Conservation (phyloP, 257 asterid genomes). For the Gentiana macrophylla region DNA sequence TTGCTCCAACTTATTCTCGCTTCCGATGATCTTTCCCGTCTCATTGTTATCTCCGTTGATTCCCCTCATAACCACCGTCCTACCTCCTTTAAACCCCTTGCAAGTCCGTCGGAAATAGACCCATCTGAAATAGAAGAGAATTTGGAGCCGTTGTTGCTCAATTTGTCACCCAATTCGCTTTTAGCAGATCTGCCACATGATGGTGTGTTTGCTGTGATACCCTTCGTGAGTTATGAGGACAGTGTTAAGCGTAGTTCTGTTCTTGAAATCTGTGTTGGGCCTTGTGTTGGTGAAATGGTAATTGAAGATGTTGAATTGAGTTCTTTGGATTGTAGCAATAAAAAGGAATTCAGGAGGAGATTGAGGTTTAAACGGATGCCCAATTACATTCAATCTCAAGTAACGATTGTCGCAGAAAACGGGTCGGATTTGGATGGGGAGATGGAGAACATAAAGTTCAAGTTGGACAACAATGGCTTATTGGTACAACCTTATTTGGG, state of each 20-base stretch:
- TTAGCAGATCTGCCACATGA: constrained; percentile 12
- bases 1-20: constrained; percentile 73
- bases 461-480: constrained; percentile 29
- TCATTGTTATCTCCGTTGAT: constrained; percentile 43
- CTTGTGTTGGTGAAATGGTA: constrained; percentile 60
- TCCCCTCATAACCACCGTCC: constrained; percentile 16
- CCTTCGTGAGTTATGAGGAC: constrained; percentile 57
- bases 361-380: constrained; percentile 92
- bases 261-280: constrained; percentile 53
- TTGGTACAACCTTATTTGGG: constrained; percentile 71
- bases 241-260: constrained; percentile 38
- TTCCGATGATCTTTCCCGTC: constrained; percentile 56
- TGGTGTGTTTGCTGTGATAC: constrained; percentile 35
- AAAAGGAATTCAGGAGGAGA: constrained; percentile 63
- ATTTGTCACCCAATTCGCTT: constrained; percentile 51
- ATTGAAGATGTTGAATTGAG: constrained; percentile 66
- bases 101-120: constrained; percentile 3
- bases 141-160: constrained; percentile 35
- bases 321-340: constrained; percentile 11
- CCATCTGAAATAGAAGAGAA: constrained; percentile 18
- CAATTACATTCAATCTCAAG: constrained; percentile 65
- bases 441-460: constrained; percentile 33
- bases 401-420: constrained; percentile 32
- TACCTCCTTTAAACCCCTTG: constrained; percentile 18
- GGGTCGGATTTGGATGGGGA: constrained; percentile 14